Conservation (phyloP, 2,329 filamentous ascomycete genomes). For the Arachnomyces sp. region DNA sequence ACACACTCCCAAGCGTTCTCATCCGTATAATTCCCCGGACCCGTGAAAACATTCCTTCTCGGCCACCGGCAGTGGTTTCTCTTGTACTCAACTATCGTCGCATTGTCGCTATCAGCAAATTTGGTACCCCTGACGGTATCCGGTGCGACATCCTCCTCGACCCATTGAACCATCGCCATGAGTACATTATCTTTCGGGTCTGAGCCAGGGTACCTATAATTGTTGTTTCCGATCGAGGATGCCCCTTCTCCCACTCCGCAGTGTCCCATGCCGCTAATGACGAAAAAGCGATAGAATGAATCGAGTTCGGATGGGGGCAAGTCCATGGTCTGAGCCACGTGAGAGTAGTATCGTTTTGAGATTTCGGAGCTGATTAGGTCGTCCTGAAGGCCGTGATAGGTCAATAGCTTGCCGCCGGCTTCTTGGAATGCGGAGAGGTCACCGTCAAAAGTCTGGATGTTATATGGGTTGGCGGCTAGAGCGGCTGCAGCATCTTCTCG, state of each 20-base stretch:
- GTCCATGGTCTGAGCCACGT: slow-evolving; percentile 34
- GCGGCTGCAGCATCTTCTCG: slow-evolving; percentile 31
- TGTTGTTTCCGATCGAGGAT: slow-evolving; percentile 33
- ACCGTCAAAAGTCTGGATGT: slow-evolving; percentile 42
- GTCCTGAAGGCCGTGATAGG: slow-evolving; percentile 37
- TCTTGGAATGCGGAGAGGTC: slow-evolving; percentile 42
- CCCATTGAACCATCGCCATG: slow-evolving; percentile 43
- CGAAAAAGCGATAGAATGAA: slow-evolving; percentile 43
- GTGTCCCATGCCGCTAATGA: slow-evolving; percentile 49
- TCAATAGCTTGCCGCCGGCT: slow-evolving; percentile 35
- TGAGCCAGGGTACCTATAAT: slow-evolving; percentile 13
- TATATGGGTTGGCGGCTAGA: slow-evolving; percentile 37
- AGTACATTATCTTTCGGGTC: slow-evolving; percentile 41
- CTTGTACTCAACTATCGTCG: slow-evolving; percentile 33
- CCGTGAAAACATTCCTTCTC: slow-evolving; percentile 24
- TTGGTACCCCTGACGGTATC: slow-evolving; percentile 38
- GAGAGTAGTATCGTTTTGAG: slow-evolving; percentile 46
- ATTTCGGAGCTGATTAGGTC: slow-evolving; percentile 47
- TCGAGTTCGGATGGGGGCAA: slow-evolving; percentile 25
- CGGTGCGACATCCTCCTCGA: slow-evolving; percentile 37
- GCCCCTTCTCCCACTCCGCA: slow-evolving; percentile 39
- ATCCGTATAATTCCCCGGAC: slow-evolving; percentile 25
- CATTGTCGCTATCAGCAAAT: slow-evolving; percentile 34
- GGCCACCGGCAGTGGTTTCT: slow-evolving; percentile 42
- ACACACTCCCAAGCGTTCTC: slow-evolving; percentile 29